These are phyloP conservation scores for Blastocrithidia nonstop DNA, from an alignment of 208 protist species.

Conservation along the genomic window DNA sequence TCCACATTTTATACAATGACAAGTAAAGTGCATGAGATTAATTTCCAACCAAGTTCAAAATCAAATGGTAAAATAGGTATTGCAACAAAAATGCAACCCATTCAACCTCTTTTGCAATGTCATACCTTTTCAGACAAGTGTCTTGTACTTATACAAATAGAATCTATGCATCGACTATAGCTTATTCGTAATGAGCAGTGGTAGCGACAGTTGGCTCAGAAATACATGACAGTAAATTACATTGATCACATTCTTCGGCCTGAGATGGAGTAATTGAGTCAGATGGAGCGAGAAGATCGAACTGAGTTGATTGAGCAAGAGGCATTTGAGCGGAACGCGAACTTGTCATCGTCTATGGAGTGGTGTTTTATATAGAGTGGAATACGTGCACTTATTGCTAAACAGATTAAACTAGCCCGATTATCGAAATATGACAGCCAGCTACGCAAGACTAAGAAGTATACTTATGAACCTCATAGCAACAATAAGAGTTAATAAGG, in stretches of 20 bases:
- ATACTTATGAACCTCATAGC: slow-evolving; percentile 6
- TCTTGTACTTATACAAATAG: too few species aligned
- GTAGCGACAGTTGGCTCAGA: slow-evolving; percentile 30
- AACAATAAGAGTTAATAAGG: too few species aligned
- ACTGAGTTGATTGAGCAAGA: slow-evolving; percentile 23
- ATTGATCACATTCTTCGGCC: slow-evolving; percentile 62
- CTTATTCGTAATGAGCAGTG: slow-evolving; percentile 32
- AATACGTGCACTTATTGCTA: slow-evolving; percentile 14
- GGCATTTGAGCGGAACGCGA: slow-evolving; percentile 28
- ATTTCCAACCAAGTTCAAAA: too few species aligned
- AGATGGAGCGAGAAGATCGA: slow-evolving; percentile 18
- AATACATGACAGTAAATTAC: slow-evolving; percentile 70
- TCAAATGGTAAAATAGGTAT: too few species aligned
- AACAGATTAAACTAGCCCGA: neutral
- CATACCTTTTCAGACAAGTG: too few species aligned
- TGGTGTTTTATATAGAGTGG: slow-evolving; percentile 12
- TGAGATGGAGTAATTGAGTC: slow-evolving; percentile 37
- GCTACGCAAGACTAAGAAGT: too few species aligned
- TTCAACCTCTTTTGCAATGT: too few species aligned
- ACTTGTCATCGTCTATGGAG: slow-evolving; percentile 25
- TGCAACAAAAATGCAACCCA: too few species aligned
- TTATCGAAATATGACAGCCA: slow-evolving; percentile 3
- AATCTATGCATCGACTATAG: too few species aligned
- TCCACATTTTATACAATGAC: too few species aligned
- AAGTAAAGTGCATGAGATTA: too few species aligned